Conservation (phyloP, 352 stramenopile species). For the Globisporangium radiosum region DNA sequence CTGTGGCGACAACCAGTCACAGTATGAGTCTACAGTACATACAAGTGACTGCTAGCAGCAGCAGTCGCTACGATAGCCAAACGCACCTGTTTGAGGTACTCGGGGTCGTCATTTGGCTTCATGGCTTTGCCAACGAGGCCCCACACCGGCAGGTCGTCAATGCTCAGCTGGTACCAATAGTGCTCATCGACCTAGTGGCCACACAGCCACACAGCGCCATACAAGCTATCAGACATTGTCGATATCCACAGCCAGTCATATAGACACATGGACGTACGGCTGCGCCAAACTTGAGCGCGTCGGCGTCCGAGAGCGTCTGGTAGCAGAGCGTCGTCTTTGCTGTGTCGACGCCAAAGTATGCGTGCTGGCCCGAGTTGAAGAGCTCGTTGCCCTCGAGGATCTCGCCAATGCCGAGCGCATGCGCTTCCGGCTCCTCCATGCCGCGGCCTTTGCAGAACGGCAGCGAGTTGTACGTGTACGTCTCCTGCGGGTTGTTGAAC, state of each 20-base stretch:
- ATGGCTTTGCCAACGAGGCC: conserved; percentile 97
- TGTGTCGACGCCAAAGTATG: conserved; percentile 75
- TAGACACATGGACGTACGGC: conserved; percentile 27
- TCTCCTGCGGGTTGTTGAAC: conserved; percentile 98
- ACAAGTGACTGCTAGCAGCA: too few relatives aligned
- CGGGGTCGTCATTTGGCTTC: conserved; percentile 78
- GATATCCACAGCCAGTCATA: not conserved
- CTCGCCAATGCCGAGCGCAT: conserved; percentile 91
- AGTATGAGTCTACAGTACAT: too few relatives aligned
- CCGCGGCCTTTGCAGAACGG: conserved; percentile 92
- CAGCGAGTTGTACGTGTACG: conserved; percentile 98
- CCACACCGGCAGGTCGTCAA: conserved; percentile 98
- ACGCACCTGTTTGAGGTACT: conserved; percentile 67
- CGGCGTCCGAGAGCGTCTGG: conserved; percentile 61
- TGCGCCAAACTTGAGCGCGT: conserved; percentile 74
- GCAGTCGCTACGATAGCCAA: not conserved
- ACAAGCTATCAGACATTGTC: too few relatives aligned
- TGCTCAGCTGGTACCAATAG: conserved; percentile 99
- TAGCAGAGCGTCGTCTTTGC: conserved; percentile 60
- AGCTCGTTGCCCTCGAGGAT: conserved; percentile 94
- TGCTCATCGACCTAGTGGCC: conserved; percentile 85
- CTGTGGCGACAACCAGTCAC: conserved; percentile 9
- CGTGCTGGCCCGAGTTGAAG: conserved; percentile 86
- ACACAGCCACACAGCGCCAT: not conserved
- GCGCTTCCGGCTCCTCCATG: conserved; percentile 85